Percentiles rank a stretch among this genome's conserved stretches.
Conservation (phyloP, 768 basidiomycete genomes). For the Clitopilus passeckerianus region DNA sequence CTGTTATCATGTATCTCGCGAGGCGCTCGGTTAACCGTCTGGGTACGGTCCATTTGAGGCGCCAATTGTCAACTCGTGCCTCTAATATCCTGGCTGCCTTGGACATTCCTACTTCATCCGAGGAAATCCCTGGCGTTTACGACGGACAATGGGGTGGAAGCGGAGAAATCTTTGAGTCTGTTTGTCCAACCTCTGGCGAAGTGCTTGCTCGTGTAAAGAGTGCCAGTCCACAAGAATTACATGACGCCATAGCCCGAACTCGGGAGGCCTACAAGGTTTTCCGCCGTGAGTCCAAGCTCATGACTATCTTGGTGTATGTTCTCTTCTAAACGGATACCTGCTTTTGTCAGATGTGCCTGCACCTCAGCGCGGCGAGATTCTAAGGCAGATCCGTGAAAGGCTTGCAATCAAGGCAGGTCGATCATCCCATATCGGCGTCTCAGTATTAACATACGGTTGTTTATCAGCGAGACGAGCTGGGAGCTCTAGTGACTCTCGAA, state of each 20-base stretch:
- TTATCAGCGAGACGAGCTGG: slow-evolving; percentile 67
- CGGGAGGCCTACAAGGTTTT: slow-evolving; percentile 70
- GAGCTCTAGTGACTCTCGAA: slow-evolving; percentile 79
- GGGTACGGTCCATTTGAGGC: slow-evolving; percentile 20
- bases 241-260: slow-evolving; percentile 60
- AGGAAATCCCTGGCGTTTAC: slow-evolving; percentile 70
- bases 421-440: neutral
- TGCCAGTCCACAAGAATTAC: slow-evolving; percentile 71
- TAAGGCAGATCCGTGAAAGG: slow-evolving; percentile 84
- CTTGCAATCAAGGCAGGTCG: slow-evolving; percentile 64
- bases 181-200: slow-evolving; percentile 88
- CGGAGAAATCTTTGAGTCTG: slow-evolving; percentile 63
- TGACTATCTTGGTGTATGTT: neutral
- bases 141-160: slow-evolving; percentile 79
- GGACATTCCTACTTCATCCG: slow-evolving; percentile 48
- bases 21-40: slow-evolving; percentile 15
- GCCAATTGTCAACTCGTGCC: slow-evolving; percentile 65
- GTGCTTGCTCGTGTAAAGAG: slow-evolving; percentile 69
- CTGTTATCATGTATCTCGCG: slow-evolving; percentile 18
- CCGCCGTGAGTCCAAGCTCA: slow-evolving; percentile 35
- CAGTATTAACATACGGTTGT: slow-evolving; percentile 8
- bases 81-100: slow-evolving; percentile 61
- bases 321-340: neutral
- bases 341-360: slow-evolving; percentile 56
- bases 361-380: slow-evolving; percentile 82